Conservation (phyloP, 2,329 filamentous ascomycete genomes). For the Venturiaceae sp. region DNA sequence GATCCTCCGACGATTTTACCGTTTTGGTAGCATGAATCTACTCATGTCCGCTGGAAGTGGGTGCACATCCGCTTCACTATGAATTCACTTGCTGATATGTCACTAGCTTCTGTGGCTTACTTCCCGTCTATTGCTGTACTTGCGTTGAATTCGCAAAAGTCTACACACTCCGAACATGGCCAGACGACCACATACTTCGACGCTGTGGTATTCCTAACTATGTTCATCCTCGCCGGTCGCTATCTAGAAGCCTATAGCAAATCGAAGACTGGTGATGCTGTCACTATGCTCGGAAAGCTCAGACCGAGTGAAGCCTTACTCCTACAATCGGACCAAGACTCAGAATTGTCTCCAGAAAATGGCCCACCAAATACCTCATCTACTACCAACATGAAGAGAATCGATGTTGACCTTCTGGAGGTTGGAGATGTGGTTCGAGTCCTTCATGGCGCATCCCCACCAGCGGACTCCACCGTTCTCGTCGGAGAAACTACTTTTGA, state of each 20-base stretch:
- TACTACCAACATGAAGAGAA: no score
- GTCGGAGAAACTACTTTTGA: constrained; percentile 59
- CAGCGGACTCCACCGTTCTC: constrained; percentile 63
- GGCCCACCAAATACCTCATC: constrained; percentile 36
- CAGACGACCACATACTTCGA: constrained; percentile 60
- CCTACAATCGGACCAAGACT: constrained; percentile 35
- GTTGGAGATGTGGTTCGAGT: constrained; percentile 52
- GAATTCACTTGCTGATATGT: constrained; percentile 68
- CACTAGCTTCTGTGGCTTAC: constrained; percentile 71
- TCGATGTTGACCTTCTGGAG: constrained; percentile 56
- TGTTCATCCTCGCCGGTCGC: constrained; percentile 70
- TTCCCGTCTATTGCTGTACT: constrained; percentile 72
- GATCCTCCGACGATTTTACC: constrained; percentile 68
- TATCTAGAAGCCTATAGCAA: constrained; percentile 85
- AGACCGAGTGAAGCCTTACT: constrained; percentile 70
- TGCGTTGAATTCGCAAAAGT: constrained; percentile 42
- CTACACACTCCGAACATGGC: neutral
- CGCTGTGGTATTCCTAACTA: constrained; percentile 80
- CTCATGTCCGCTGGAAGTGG: constrained; percentile 83
- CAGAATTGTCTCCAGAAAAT: constrained; percentile 16
- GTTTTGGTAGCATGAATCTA: constrained; percentile 97
- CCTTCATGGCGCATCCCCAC: constrained; percentile 70
- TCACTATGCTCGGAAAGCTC: constrained; percentile 68
- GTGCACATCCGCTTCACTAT: no score
- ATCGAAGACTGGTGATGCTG: constrained; percentile 77